Base-by-base conservation (phyloP, 2,329 filamentous ascomycete species). In the Neonectria hederae region DNA sequence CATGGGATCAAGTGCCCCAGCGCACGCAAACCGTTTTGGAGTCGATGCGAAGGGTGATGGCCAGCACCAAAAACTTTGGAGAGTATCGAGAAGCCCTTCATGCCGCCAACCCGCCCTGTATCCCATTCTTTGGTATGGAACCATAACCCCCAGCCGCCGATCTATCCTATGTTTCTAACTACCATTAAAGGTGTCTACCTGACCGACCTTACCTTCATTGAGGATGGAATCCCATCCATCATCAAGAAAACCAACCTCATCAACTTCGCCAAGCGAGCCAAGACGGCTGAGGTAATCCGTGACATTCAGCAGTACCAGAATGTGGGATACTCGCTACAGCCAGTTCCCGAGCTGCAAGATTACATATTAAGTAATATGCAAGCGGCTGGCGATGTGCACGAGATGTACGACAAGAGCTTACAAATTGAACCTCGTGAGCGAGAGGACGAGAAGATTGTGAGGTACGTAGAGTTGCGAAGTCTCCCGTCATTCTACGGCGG, bases 291-390 rank as follows among this genome's bases (percentile, higher is more conserved):
- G 78, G 96, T 99, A 45, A 99, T 99, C 74, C 92, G 94, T 67
- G 95, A 98, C 78, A 98, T 99, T 69, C 96, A 98, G 79, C 95
- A 98, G 77, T 99, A 97, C 77, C 96, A 99, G 79, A 97, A 97
- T 74, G 93, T 97, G 65, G 94, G 94, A n/a, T 99, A 98, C 77
- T 90, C 92, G 8, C 83, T 99, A 56, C 92, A 97, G 76, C 87
- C 94, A 0, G 95, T 99, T 17, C 87, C 90, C 2, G 96, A 98
- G 80, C 84, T 99, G 70, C 95, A 98, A 78, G 94, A 98, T 72
- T 99, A 98, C 80, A 97, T 99, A 70, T 82, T 97, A 71, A 94
- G 90, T 78, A 97, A 98, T 78, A 97, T 98, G 92, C 92, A 97
- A 81, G 91, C 91, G 30, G 95, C 96, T 4, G 92, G 94, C 56